Conservation (phyloP, 1,284 basidiomycete species). For the Trametes versicolor region DNA sequence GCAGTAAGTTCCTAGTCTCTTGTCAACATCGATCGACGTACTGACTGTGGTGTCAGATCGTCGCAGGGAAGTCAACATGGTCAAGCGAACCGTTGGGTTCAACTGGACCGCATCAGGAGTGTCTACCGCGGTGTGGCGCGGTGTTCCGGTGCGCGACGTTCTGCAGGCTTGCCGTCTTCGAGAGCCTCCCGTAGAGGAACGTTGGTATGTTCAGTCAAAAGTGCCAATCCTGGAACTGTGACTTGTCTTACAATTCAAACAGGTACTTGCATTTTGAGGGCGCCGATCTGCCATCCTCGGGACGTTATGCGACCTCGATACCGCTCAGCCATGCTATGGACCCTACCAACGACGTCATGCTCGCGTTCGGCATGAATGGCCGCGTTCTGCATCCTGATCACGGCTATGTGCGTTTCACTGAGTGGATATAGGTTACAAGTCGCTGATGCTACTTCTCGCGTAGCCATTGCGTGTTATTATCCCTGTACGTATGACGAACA, state of each 20-base stretch:
- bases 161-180: constrained; percentile 34
- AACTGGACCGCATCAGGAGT: constrained; percentile 35
- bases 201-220: constrained; percentile 28
- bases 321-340: constrained; percentile 38
- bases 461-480: constrained; percentile 39
- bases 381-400: constrained; percentile 41
- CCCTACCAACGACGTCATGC: constrained; percentile 38
- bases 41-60: constrained; percentile 24
- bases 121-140: constrained; percentile 35
- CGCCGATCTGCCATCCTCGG: constrained; percentile 36
- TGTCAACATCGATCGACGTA: too few species aligned
- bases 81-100: constrained; percentile 35
- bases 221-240: neutral
- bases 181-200: constrained; percentile 30
- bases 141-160: constrained; percentile 35
- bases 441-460: neutral
- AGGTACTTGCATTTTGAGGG: constrained; percentile 36
- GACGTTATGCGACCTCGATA: constrained; percentile 39
- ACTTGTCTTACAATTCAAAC: neutral
- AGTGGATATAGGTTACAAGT: neutral
- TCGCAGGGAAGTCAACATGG: constrained; percentile 39
- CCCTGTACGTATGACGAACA: constrained; percentile 24
- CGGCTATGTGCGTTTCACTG: constrained; percentile 32
- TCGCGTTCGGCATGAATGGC: constrained; percentile 39
- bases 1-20: constrained; percentile 26